phyloP scores from a whole-genome alignment of 306 rosid species.

The Glycyrrhiza uralensis region DNA sequence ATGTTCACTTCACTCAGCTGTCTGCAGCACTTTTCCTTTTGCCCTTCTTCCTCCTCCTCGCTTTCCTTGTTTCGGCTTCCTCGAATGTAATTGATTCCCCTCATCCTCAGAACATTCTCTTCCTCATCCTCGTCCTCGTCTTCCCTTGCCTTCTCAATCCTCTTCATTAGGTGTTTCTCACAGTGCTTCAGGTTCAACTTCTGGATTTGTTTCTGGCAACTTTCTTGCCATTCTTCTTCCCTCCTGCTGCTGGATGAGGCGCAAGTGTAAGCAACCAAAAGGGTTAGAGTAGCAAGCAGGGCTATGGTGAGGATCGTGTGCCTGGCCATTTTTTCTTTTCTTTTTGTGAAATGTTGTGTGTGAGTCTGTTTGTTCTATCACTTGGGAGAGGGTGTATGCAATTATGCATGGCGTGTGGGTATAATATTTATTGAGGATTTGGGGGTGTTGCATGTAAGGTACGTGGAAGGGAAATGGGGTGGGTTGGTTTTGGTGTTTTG shows the following conservation, averaged over 20 bases:
- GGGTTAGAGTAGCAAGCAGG: not conserved
- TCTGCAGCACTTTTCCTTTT: constrained; percentile 1
- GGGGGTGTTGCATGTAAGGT: constrained; percentile 22
- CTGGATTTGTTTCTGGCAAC: constrained; percentile 1
- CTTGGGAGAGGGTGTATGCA: not conserved
- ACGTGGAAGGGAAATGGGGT: constrained; percentile 21
- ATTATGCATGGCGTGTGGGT: not conserved
- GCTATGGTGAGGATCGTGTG: constrained; percentile 2
- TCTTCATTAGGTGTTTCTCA: not conserved
- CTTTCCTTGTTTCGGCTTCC: rapidly evolving
- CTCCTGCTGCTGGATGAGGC: too few relatives aligned
- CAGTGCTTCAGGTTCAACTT: not conserved
- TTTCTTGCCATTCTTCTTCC: not conserved
- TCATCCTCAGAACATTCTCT: not conserved
- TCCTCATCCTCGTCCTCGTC: not conserved
- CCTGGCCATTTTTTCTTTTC: constrained; percentile 14
- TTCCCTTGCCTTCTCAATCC: not conserved
- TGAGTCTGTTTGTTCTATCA: not conserved
- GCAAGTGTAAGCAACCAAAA: not conserved
- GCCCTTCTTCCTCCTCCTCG: not conserved
- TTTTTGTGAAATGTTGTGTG: not conserved
- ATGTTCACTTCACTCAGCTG: not conserved
- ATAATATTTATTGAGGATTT: constrained; percentile 22
- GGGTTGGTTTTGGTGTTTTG: not conserved
- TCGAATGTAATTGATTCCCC: not conserved